A percentile compares a stretch with the other conserved stretches of the same genome.
phyloP scores from a whole-genome alignment of 495 filamentous ascomycete genomes.

The Hypoxylon rickii region DNA sequence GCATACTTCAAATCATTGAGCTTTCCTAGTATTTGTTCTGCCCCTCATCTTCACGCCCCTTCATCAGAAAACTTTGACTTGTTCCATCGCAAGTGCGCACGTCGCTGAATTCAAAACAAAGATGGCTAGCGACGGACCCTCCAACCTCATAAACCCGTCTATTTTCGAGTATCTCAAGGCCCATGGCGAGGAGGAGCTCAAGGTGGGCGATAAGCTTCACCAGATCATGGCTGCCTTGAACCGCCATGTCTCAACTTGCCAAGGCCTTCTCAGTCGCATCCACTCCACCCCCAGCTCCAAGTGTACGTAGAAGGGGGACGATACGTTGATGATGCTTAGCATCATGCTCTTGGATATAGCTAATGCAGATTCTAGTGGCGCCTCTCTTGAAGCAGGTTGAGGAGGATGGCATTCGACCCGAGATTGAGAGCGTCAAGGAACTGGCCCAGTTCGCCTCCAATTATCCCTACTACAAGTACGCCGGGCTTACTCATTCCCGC shows the following conservation, averaged over 20 bases:
- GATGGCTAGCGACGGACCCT: conserved; percentile 35
- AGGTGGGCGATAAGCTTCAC: conserved; percentile 79
- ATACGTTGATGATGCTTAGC: not conserved
- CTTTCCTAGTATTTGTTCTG: not conserved
- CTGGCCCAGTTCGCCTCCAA: conserved; percentile 74
- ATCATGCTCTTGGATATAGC: conserved; percentile 17
- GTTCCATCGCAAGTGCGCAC: not conserved
- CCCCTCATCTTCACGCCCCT: conserved; percentile 5
- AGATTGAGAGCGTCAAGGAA: conserved; percentile 59
- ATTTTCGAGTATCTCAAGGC: conserved; percentile 89
- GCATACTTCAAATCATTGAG: too few species aligned
- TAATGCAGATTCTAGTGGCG: conserved; percentile 34
- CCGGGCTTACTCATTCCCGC: not conserved
- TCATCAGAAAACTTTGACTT: conserved; percentile 13
- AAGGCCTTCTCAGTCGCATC: conserved; percentile 81
- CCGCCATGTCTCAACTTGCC: conserved; percentile 64
- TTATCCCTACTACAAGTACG: conserved; percentile 94
- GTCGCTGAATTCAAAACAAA: not conserved
- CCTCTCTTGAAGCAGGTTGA: conserved; percentile 59
- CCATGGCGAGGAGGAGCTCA: conserved; percentile 85
- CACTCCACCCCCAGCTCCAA: conserved; percentile 83
- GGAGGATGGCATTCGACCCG: conserved; percentile 56
- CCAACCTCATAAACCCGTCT: conserved; percentile 68
- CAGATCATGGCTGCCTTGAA: conserved; percentile 80
- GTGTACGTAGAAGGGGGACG: conserved; percentile 58